Evolutionary conservation across 2,329 filamentous ascomycete species (phyloP), one percentile per base, ranked within the genome.

Genomic region (Aspergillus pseudotamarii): DNA sequence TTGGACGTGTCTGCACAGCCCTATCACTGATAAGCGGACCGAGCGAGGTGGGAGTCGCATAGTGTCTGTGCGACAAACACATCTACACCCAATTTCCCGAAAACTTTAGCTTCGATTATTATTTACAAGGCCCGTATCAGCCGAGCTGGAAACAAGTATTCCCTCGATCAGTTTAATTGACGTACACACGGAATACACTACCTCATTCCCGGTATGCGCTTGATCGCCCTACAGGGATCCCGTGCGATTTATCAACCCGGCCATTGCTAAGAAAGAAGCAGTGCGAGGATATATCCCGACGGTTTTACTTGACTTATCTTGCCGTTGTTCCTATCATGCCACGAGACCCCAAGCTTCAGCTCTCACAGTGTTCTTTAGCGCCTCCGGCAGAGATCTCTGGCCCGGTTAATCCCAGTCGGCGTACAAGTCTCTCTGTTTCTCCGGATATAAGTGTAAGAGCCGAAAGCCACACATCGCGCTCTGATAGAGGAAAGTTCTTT

Each of bases 371-470:
- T 62, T 76, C 74, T 57, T 70, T 80, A 65, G 76, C 72, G 57
- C 75, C 78, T 57, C 73, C 78, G 6, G 73, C 71, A n/a, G 78
- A 80, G 64, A 76, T 80, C 14, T 64, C 71, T 34, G 72, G 72
- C 45, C 78, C 78, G 16, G 72, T 72, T 60, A 78, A 75, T 28
- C 76, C 78, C 56, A 68, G 67, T 36, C 72, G 69, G 56, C 71
- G 73, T 50, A 63, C 71, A 45, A 75, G 69, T 58, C 69, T 76
- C 36, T 78, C 78, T 30, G 71, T 76, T 32, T 80, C 78, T 6
- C 75, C 77, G 64, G 73, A 76, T 64, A 65, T 74, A 57, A 73
- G 70, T 64, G 68, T 65, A 53, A 69, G 70, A 57, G 69, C 73
- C 36, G 73, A 72, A 36, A 69, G 69, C 48, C 75, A 76, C 59